phyloP scores from a whole-genome alignment of 306 rosid genomes.

The Vachellia pachyceras region DNA sequence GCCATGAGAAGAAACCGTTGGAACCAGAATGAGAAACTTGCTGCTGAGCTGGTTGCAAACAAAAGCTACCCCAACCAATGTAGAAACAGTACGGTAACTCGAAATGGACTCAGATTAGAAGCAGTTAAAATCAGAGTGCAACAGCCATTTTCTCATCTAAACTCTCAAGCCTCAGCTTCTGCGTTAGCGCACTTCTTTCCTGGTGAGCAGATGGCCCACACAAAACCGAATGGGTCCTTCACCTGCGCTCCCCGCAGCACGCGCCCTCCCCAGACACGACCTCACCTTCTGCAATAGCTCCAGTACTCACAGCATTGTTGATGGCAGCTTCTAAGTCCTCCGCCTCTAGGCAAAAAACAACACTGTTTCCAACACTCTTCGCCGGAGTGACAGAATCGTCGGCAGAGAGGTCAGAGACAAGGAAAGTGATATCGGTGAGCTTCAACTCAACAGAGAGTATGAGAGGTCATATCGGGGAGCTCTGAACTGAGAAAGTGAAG shows the following conservation, averaged over 20 bases:
- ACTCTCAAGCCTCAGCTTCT: conserved; percentile 28
- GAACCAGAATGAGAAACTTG: no score
- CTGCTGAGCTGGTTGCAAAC: no score
- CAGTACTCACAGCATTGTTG: conserved; percentile 61
- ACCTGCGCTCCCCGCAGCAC: conserved; percentile 58
- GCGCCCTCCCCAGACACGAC: conserved; percentile 60
- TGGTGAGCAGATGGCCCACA: conserved; percentile 55
- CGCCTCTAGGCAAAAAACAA: conserved; percentile 62
- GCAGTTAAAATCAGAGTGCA: not conserved
- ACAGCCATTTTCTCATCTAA: not conserved
- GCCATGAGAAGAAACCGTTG: no score
- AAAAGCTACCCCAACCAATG: no score
- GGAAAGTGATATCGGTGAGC: conserved; percentile 54
- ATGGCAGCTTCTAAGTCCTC: conserved; percentile 58
- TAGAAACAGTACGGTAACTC: no score
- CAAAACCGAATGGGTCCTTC: conserved; percentile 76
- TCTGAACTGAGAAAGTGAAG: no score
- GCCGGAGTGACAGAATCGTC: conserved; percentile 38
- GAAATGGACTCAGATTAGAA: not conserved
- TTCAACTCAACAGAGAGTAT: conserved; percentile 66
- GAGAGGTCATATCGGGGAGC: no score
- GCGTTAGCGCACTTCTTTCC: conserved; percentile 29
- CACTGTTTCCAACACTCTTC: conserved; percentile 43
- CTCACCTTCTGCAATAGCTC: conserved; percentile 57
- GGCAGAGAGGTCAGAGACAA: conserved; percentile 50